Percentiles rank a stretch among this genome's conserved stretches.
phyloP scores from a whole-genome alignment of 345 rosid genomes.

The Pugionium dolabratum region DNA sequence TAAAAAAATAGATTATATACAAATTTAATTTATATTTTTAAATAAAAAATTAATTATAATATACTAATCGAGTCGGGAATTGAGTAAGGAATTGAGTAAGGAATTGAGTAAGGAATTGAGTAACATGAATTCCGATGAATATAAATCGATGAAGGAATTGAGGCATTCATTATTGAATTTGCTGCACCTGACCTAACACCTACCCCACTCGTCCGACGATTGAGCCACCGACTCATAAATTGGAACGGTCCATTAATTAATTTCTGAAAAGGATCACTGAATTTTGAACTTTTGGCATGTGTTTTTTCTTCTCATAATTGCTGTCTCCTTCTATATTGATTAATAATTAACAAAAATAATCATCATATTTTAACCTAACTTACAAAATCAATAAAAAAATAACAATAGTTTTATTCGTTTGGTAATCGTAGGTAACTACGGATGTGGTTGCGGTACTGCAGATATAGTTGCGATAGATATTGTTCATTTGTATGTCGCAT shows the following conservation, averaged over 20 bases:
- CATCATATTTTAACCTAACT: background rate
- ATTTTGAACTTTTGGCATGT: no score
- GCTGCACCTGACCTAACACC: slow-evolving; percentile 30
- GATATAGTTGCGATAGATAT: no score
- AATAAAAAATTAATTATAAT: no score
- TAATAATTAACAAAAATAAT: background rate
- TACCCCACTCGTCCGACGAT: slow-evolving; percentile 23
- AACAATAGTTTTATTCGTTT: no score
- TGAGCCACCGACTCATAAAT: slow-evolving; percentile 34
- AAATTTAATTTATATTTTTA: no score
- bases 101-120: background rate
- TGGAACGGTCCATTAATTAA: slow-evolving; percentile 27
- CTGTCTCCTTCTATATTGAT: background rate
- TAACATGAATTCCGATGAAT: background rate
- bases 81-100: background rate
- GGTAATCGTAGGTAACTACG: no score
- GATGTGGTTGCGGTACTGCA: no score
- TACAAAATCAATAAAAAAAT: background rate
- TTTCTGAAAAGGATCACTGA: no score
- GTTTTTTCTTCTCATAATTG: background rate
- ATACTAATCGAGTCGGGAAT: no score
- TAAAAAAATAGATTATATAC: no score
- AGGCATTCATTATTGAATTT: slow-evolving; percentile 26
- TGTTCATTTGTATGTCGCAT: no score
- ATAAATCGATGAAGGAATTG: background rate